Base-by-base conservation (phyloP, 2,329 filamentous ascomycete genomes). In the Sporothrix luriei region DNA sequence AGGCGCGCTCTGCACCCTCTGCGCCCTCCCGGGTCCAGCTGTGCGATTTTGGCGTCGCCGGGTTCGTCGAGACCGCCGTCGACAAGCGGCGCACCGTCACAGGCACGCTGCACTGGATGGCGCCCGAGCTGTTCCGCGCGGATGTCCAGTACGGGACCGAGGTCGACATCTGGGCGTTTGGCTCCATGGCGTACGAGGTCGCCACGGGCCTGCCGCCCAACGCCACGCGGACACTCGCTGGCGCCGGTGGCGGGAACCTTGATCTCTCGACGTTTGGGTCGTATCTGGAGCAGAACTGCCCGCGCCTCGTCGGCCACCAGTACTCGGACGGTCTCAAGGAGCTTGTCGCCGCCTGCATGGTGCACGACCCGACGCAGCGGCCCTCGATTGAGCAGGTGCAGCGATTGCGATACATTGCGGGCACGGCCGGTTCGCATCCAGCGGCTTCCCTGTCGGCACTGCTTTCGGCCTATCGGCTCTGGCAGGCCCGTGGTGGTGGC, bases 121-220 rank as follows among this genome's bases (percentile, higher is more conserved):
- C 92, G 0, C 91, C 90, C 0, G 92, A 95, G 57, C 57, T 61
- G 9, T 61, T 61, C 33, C 57, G 75, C 83, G 11, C 19, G 2
- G 46, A 38, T 4, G 62, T 52, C 10, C 19, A 16, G 57, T 61
- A 61, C 57, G 57, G 57, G 19, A 61, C 33, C 3, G 57, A 61
- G 75, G 88, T 91, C 52, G 92, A 95, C 75, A 93, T 94, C 68
- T 95, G 92, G 92, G 91, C 92, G 2, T 93, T 92, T 76, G 92
- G 92, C 3, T 91, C 91, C 91, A 57, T 93, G 78, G 84, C 93
- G 1, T 93, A 88, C 75, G 92, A 95, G 91, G 54, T 94, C 78
- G 91, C 92, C 1, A 92, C 90, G 4, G 92, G 92, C 1, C 81
- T 89, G 19, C 91, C 91, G 2, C 92, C 92, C 0, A 90, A 91